phyloP scores from a whole-genome alignment of 129 eudicot genomes.

The Helianthus annuus region DNA sequence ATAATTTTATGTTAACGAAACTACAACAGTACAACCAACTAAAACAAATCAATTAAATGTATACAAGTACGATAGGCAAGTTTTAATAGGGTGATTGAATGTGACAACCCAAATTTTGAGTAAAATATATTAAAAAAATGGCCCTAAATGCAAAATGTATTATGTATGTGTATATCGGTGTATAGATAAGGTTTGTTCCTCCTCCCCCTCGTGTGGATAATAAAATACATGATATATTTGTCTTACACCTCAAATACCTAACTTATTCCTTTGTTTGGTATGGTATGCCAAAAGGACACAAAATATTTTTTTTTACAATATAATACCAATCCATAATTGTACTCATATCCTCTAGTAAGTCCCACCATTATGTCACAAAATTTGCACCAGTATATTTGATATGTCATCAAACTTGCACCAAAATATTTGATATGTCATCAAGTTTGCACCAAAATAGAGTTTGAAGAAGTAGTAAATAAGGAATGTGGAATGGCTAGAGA shows the following conservation, averaged over 20 bases:
- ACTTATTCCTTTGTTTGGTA: constrained; percentile 42
- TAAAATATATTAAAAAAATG: constrained; percentile 4
- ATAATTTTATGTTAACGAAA: too few species aligned
- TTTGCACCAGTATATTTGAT: constrained; percentile 9
- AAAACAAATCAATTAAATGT: not conserved
- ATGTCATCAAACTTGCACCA: too few species aligned
- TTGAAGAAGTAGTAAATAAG: not conserved
- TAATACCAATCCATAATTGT: constrained; percentile 20
- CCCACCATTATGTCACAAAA: constrained; percentile 36
- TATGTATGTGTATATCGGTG: constrained; percentile 17
- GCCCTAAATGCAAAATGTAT: not conserved
- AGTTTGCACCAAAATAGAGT: not conserved
- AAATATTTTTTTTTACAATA: constrained; percentile 8
- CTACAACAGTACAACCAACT: too few species aligned
- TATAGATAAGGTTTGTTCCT: constrained; percentile 37
- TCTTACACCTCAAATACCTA: constrained; percentile 40
- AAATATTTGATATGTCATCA: not conserved
- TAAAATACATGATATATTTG: constrained; percentile 34
- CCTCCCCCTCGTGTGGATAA: constrained; percentile 39
- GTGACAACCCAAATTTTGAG: constrained; percentile 14
- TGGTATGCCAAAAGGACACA: constrained; percentile 29
- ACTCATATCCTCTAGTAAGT: constrained; percentile 22
- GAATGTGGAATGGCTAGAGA: not conserved
- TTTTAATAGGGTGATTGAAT: constrained; percentile 18
- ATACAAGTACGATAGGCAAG: not conserved